Evolutionary conservation across 441 rosid species (phyloP), one percentile per base, ranked within the genome.

Genomic region (Breynia disticha): DNA sequence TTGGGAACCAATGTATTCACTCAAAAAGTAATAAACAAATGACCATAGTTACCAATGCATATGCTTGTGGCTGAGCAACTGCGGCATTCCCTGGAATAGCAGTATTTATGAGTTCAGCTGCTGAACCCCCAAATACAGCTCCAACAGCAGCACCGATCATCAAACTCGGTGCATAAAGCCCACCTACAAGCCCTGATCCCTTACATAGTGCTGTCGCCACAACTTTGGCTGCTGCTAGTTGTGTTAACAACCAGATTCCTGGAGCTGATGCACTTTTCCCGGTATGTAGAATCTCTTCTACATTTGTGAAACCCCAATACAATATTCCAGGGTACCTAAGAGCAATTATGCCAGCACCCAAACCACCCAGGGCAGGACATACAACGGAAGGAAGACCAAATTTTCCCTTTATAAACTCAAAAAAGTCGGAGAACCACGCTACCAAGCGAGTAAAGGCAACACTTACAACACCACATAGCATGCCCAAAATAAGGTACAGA

Each of bases 101-200:
- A 63, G 81, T 76, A 77, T 91, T 85, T 61, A 91, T 83, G 56
- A 88, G 61, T 72, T 80, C 83, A 37, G 95, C 90, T 64, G 94
- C 95, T 24, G 81, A 87, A 56, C 98, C 96, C 47, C 98, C 98
- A 78, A 91, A 87, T 58, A 87, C 96, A 60, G 96, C 96, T 64
- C 98, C 96, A 49, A 81, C 82, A 41, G 98, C 95, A 60, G 98
- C 95, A 59, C 98, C 96, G 68, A 91, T 87, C 98, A 91, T 91
- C 77, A 91, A 78, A 78, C 95, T 87, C 41, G 95, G 98, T 35
- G 98, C 96, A 72, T 91, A 87, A 38, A 91, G 82, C 24, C 96
- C 98, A 17, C 98, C 98, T 13, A 91, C 96, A 69, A 87, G 95
- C 61, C 95, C 95, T 64, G 96, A 87, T 59, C 96, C 98, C 76